Evolutionary conservation across 2,329 filamentous ascomycete genomes (phyloP).

Genomic region (Macrophomina pseudophaseolina): DNA sequence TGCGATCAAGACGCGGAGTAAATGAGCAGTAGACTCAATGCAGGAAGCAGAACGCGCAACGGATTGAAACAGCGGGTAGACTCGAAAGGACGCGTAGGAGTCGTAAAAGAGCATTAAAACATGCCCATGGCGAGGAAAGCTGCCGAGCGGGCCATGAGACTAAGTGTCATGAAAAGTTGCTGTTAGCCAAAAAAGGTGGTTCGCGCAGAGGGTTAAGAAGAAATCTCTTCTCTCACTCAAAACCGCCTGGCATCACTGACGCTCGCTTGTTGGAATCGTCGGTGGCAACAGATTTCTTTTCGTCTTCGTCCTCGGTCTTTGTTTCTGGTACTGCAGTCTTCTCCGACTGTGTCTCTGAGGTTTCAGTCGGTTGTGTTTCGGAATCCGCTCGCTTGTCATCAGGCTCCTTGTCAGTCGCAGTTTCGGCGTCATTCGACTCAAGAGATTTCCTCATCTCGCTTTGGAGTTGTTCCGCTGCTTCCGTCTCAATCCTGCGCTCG

Average conservation of each 20-base stretch:
- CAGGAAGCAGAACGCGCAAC: not conserved
- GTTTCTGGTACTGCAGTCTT: constrained; percentile 9
- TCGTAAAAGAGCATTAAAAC: constrained; percentile 21
- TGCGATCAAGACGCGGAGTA: not conserved
- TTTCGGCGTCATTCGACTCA: not conserved
- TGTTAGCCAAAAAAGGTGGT: constrained; percentile 19
- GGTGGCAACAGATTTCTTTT: constrained; percentile 8
- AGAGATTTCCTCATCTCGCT: constrained; percentile 25
- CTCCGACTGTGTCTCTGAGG: constrained; percentile 14
- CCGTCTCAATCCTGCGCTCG: constrained; percentile 41
- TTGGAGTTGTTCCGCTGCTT: constrained; percentile 43
- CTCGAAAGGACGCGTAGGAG: constrained; percentile 2
- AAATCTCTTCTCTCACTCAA: constrained; percentile 27
- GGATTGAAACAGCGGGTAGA: not conserved
- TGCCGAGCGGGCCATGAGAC: constrained; percentile 22
- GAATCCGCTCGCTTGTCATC: constrained; percentile 15
- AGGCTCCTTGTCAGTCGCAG: constrained; percentile 18
- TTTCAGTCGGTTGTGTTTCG: constrained; percentile 13
- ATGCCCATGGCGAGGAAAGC: constrained; percentile 24
- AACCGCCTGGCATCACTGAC: constrained; percentile 25
- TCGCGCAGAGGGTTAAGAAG: constrained; percentile 19
- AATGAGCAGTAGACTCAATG: not conserved
- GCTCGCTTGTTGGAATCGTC: constrained; percentile 2
- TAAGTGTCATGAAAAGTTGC: constrained; percentile 4
- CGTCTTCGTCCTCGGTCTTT: constrained; percentile 12